phyloP scores from a whole-genome alignment of 2,329 filamentous ascomycete species.

The Orbilia blumenaviensis region DNA sequence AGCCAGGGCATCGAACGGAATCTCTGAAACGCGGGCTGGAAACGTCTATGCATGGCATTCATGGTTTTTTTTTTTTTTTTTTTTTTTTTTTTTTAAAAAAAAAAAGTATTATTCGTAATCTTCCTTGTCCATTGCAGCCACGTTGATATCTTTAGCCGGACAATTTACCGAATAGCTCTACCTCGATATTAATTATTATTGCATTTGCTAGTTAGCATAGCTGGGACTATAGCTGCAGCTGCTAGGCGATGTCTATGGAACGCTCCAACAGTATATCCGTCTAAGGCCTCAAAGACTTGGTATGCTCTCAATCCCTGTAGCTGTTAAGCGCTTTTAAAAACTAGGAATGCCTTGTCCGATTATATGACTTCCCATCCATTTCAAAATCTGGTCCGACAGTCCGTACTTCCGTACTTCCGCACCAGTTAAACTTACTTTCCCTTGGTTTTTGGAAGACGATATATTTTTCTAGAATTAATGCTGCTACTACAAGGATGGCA shows the following conservation, averaged over 20 bases:
- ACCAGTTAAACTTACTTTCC: too few species aligned
- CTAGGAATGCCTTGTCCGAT: neutral
- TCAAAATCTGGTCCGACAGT: neutral
- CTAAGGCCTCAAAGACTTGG: neutral
- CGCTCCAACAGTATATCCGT: neutral
- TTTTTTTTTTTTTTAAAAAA: too few species aligned
- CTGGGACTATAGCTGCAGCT: neutral
- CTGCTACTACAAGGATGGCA: too few species aligned
- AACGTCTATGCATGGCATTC: neutral
- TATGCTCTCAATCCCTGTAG: neutral
- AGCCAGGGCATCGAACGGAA: neutral
- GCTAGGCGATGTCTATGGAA: neutral
- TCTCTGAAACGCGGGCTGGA: slow-evolving; percentile 3
- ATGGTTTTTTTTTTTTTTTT: too few species aligned
- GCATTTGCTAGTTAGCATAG: neutral
- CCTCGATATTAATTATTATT: neutral
- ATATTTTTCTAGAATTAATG: too few species aligned
- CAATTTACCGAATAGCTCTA: neutral
- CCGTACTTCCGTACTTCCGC: neutral
- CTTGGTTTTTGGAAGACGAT: too few species aligned
- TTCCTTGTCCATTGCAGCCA: slow-evolving; percentile 3
- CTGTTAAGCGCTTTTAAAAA: neutral
- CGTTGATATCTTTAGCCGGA: slow-evolving; percentile 3
- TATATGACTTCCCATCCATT: neutral
- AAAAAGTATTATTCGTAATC: neutral